These are phyloP conservation scores for Penicillium soppii DNA, from an alignment of 495 filamentous ascomycete species.

Conservation along the genomic window DNA sequence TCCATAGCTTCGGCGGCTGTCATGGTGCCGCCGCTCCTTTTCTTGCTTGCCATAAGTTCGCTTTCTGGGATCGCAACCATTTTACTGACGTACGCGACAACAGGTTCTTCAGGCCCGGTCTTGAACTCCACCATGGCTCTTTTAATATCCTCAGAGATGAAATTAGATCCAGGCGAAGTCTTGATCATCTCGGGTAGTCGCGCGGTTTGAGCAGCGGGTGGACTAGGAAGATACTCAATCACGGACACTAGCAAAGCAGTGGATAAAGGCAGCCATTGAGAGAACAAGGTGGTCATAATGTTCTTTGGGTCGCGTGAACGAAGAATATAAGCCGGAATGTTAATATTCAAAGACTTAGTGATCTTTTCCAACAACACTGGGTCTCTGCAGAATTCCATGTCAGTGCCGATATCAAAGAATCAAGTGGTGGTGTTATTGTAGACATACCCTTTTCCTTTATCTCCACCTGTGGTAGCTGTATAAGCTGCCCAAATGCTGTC, in stretches of 20 bases:
- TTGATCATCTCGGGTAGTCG: constrained; percentile 77
- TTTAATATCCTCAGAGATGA: constrained; percentile 65
- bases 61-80: constrained; percentile 95
- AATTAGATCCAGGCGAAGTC: constrained; percentile 72
- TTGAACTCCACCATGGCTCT: constrained; percentile 82
- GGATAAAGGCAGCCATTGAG: constrained; percentile 88
- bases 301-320: constrained; percentile 81
- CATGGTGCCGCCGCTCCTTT: constrained; percentile 59
- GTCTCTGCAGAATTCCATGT: constrained; percentile 55
- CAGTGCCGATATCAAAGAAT: constrained; percentile 18
- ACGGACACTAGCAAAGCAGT: constrained; percentile 91
- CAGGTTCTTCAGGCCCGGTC: constrained; percentile 63
- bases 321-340: constrained; percentile 76
- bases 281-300: constrained; percentile 81
- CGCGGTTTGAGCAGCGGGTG: constrained; percentile 76
- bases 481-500: constrained; percentile 98
- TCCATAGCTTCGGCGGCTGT: constrained; percentile 89
- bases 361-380: constrained; percentile 86
- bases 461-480: constrained; percentile 79
- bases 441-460: constrained; percentile 75
- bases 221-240: constrained; percentile 88
- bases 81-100: constrained; percentile 96
- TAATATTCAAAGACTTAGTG: constrained; percentile 84
- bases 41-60: constrained; percentile 79
- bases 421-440: constrained; percentile 9